These are phyloP conservation scores for Earliella scabrosa DNA, from an alignment of 1,284 basidiomycete genomes.

Conservation along the genomic window DNA sequence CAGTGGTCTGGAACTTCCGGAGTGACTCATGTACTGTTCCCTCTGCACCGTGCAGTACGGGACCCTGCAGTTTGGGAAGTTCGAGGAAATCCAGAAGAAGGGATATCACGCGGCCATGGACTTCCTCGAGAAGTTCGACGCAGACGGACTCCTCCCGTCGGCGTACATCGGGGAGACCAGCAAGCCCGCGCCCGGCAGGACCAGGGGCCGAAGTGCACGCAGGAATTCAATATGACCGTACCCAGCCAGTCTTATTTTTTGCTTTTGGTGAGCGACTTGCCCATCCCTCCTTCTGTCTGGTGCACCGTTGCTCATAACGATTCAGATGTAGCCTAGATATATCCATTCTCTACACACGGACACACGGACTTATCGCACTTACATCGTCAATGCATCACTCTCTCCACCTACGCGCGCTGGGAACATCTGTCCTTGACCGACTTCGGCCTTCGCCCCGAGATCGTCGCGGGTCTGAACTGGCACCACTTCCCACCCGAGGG, in stretches of 20 bases:
- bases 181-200: constrained; percentile 48
- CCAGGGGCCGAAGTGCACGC: constrained; percentile 75
- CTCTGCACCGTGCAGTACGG: constrained; percentile 56
- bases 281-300: background rate
- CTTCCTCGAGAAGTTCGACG: constrained; percentile 80
- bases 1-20: constrained; percentile 16
- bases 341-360: background rate
- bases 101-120: constrained; percentile 82
- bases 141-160: constrained; percentile 81
- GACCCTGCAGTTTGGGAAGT: constrained; percentile 80
- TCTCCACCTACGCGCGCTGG: background rate
- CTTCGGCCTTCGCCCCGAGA: too few species aligned
- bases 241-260: too few species aligned
- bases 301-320: background rate
- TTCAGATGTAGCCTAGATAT: constrained; percentile 4
- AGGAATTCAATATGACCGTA: constrained; percentile 70
- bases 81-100: constrained; percentile 83
- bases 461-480: too few species aligned
- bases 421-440: too few species aligned
- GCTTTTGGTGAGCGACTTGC: background rate
- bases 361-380: constrained; percentile 2
- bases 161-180: constrained; percentile 64
- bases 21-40: constrained; percentile 8
- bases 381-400: background rate
- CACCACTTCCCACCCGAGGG: background rate